Conservation (phyloP, 1,139 yeast species). For the Yamadazyma triangularis region DNA sequence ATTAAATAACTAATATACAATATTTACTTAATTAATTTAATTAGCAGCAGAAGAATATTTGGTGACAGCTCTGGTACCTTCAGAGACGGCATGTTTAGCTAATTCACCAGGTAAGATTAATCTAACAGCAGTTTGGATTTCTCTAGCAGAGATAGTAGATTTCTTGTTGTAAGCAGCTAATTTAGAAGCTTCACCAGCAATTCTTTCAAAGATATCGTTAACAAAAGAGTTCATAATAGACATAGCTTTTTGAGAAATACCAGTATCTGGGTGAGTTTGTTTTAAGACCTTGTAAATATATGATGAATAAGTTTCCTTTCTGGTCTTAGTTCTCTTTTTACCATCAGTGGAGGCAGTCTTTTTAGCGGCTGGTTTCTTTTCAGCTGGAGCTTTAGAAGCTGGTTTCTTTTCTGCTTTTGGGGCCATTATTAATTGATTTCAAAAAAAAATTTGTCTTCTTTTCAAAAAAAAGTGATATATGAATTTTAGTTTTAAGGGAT, state of each 20-base stretch:
- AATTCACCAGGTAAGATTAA: conserved; percentile 99
- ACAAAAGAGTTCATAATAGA: conserved; percentile 98
- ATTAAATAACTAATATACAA: conserved; percentile 9
- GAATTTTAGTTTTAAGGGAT: conserved; percentile 4
- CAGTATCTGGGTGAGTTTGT: conserved; percentile 99
- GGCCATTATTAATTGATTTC: conserved; percentile 55
- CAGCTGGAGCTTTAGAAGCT: conserved; percentile 98
- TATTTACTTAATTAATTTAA: conserved; percentile 14
- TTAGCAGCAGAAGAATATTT: conserved; percentile 89
- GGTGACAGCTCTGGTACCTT: conserved; percentile 99
- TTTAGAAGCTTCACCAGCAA: conserved; percentile 97
- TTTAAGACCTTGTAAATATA: conserved; percentile 97
- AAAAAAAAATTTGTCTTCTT: conserved; percentile 3
- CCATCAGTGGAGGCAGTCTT: conserved; percentile 82
- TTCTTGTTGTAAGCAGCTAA: conserved; percentile 99
- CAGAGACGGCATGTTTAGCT: conserved; percentile 98
- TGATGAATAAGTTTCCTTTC: conserved; percentile 98
- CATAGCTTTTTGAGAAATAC: conserved; percentile 99
- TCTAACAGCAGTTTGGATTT: conserved; percentile 99
- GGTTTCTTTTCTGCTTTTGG: conserved; percentile 98
- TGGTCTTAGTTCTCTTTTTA: conserved; percentile 94
- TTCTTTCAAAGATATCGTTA: conserved; percentile 92
- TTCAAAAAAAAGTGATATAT: conserved; percentile 4
- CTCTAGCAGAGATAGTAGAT: conserved; percentile 98
- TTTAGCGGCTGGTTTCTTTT: conserved; percentile 94